Conservation (phyloP, 1,284 basidiomycete genomes). For the Anthracocystis panici-leucophaei region DNA sequence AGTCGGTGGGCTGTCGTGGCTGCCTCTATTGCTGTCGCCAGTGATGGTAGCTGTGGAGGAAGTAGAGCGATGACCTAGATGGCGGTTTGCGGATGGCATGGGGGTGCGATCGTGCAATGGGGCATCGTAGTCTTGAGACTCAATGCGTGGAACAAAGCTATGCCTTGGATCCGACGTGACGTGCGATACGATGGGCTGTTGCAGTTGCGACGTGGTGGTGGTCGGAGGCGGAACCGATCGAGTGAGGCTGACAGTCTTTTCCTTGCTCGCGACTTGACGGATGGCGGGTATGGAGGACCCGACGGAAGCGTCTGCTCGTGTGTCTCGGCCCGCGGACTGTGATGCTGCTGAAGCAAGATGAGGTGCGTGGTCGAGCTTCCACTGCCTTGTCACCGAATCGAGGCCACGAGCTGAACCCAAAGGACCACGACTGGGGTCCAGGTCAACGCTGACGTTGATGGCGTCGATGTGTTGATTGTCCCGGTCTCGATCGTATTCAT, state of each 20-base stretch:
- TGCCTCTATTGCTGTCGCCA: background rate
- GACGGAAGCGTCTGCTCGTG: background rate
- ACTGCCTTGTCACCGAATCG: conserved; percentile 30
- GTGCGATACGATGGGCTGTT: conserved; percentile 10
- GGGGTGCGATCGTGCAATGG: conserved; percentile 33
- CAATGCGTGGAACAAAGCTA: conserved; percentile 44
- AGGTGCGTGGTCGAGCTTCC: conserved; percentile 31
- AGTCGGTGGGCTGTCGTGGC: conserved; percentile 24
- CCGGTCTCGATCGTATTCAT: conserved; percentile 21
- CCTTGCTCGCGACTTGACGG: conserved; percentile 35
- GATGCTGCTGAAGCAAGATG: conserved; percentile 1
- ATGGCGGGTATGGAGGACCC: conserved; percentile 25
- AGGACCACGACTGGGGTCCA: conserved; percentile 20
- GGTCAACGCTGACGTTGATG: conserved; percentile 17
- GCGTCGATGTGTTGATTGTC: conserved; percentile 1
- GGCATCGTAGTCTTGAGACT: conserved; percentile 24
- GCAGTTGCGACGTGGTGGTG: conserved; percentile 2
- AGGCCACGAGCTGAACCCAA: conserved; percentile 20
- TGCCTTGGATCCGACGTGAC: conserved; percentile 16
- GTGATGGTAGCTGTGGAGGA: conserved; percentile 44
- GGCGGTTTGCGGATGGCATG: conserved; percentile 29
- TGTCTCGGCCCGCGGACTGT: background rate
- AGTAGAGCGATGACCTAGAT: conserved; percentile 37
- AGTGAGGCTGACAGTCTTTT: conserved; percentile 57
- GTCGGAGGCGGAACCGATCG: conserved; percentile 29